A percentile compares a stretch with the other conserved stretches of the same genome.
Conservation (phyloP, 495 filamentous ascomycete species). For the Penicillium pancosmium region DNA sequence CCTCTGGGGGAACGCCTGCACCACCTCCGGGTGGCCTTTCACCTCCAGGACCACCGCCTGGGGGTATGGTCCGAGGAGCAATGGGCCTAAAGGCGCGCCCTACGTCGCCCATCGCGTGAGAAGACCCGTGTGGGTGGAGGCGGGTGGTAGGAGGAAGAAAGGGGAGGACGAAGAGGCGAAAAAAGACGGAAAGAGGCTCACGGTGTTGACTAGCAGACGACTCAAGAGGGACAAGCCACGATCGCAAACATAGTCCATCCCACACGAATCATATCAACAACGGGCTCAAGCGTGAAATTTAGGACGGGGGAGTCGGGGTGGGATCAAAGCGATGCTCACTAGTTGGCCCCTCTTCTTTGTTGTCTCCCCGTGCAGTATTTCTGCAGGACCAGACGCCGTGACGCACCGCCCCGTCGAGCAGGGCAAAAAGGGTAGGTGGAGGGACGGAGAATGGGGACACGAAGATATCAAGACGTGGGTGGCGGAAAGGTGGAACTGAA, state of each 20-base stretch:
- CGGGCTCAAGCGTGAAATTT: not conserved
- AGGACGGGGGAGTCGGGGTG: not conserved
- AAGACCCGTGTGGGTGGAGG: slow-evolving; percentile 6
- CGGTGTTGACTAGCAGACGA: not conserved
- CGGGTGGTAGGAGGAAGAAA: slow-evolving; percentile 9
- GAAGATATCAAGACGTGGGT: slow-evolving; percentile 28
- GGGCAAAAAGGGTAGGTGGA: slow-evolving; percentile 18
- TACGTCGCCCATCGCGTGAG: slow-evolving; percentile 35
- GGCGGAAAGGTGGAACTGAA: slow-evolving; percentile 20
- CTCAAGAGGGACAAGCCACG: slow-evolving; percentile 8
- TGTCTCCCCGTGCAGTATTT: slow-evolving; percentile 4
- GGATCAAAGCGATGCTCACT: not conserved
- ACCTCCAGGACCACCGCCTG: slow-evolving; percentile 21
- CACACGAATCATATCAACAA: slow-evolving; percentile 21
- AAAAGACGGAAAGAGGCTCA: slow-evolving; percentile 3
- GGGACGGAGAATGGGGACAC: slow-evolving; percentile 24
- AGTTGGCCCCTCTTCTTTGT: not conserved
- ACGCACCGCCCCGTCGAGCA: slow-evolving; percentile 11
- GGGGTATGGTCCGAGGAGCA: slow-evolving; percentile 34
- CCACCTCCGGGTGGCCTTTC: slow-evolving; percentile 12
- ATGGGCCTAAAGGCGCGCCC: slow-evolving; percentile 37
- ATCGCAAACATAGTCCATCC: slow-evolving; percentile 12
- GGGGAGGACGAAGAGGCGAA: slow-evolving; percentile 1
- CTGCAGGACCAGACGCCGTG: slow-evolving; percentile 5
- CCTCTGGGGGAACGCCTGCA: slow-evolving; percentile 26